These are phyloP conservation scores for Populus hybrid DNA, from an alignment of 441 rosid genomes.

Conservation along the genomic window DNA sequence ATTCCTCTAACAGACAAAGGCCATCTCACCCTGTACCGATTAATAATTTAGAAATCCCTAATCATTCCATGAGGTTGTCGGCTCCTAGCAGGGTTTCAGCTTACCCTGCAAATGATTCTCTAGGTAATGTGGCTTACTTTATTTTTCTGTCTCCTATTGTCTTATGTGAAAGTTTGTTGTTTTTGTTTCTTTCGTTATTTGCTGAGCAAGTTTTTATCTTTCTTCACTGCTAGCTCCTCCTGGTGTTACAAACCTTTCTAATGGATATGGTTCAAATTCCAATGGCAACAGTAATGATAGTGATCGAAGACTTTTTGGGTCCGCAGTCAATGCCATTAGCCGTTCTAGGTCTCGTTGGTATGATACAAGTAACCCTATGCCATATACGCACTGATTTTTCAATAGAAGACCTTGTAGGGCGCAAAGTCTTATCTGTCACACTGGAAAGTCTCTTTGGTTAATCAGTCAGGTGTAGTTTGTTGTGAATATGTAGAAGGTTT, in stretches of 20 bases:
- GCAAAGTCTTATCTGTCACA: neutral
- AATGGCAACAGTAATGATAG: conserved; percentile 46
- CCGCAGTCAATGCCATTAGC: conserved; percentile 46
- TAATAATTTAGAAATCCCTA: conserved; percentile 33
- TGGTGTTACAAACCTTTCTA: conserved; percentile 44
- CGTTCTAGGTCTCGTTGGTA: conserved; percentile 55
- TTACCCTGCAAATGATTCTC: conserved; percentile 34
- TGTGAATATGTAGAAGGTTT: neutral
- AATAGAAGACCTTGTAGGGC: conserved; percentile 5
- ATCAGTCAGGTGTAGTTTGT: neutral
- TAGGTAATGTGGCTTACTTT: conserved; percentile 35
- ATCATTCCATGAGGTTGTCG: conserved; percentile 35
- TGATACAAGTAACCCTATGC: conserved; percentile 34
- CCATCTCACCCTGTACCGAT: conserved; percentile 22
- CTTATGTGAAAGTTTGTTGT: neutral
- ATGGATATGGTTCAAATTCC: conserved; percentile 48
- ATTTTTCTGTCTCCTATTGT: neutral
- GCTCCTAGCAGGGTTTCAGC: conserved; percentile 35
- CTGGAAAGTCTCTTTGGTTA: neutral
- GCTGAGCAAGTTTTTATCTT: conserved; percentile 24
- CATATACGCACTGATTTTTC: conserved; percentile 29
- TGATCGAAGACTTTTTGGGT: conserved; percentile 59
- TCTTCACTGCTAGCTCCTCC: conserved; percentile 48
- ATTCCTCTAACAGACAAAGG: conserved; percentile 36
- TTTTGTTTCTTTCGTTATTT: conserved; percentile 4